Base-by-base conservation (phyloP, 305 asterid genomes). In the Lippia alba region DNA sequence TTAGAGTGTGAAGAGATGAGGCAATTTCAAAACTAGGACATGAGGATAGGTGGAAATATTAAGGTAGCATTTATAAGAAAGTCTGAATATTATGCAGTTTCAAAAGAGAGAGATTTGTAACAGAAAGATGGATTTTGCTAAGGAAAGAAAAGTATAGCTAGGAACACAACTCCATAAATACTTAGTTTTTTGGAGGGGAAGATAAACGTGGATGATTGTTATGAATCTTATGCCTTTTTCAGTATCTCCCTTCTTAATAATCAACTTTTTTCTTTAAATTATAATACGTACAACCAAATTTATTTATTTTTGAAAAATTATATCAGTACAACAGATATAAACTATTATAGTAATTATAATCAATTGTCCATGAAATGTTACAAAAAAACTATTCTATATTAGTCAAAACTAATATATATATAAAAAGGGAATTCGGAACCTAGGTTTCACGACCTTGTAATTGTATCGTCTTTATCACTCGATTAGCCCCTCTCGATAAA, bases 91-190 rank as follows among this genome's bases (percentile, higher is more conserved):
- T 74, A 8, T n/a, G 36, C 46, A 41, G 3, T 20, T 60, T 15
- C 8, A 16, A 1, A 46, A 19, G 55, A 45, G 65, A 60, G 64
- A 44, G 49, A 44, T 0, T 44, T 8, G 33, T 69, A 69, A 58
- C 62, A 20, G 68, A 62, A 40, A 72, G 70, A 58, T n/a, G 39
- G 40, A 66, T 66, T 64, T 54, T 46, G 77, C 17, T 49, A 33
- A 57, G 50, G 33, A 69, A 39, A 24, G 61, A 61, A 56, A 70
- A 48, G 58, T 64, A 36, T 12, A 51, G 30, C 6, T 75, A 63
- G 80, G 64, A 71, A 67, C 73, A 69, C 62, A 71, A n/a, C 62
- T 36, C 58, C 73, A 75, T 78, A 80, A 81, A 74, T 78, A 76
- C 75, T 44, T 44, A 16, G 75, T 76, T 59, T 76, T 64, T 74